Percentiles rank a stretch among this genome's conserved stretches.
Conservation (phyloP, 768 basidiomycete species). For the Gymnopilus dilepis region DNA sequence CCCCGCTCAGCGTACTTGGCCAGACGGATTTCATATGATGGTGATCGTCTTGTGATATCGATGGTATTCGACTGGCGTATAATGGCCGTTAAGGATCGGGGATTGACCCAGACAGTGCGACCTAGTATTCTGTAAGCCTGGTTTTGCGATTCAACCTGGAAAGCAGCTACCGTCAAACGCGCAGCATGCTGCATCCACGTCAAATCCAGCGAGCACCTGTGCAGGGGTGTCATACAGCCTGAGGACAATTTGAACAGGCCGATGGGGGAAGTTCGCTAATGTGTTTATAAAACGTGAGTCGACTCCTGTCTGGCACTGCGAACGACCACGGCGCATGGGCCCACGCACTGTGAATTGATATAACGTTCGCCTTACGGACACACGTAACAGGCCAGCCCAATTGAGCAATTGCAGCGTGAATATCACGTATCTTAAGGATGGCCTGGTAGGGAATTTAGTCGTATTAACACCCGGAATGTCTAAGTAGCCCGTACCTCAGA, state of each 20-base stretch:
- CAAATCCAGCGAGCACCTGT: slow-evolving; percentile 66
- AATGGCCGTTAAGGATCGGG: slow-evolving; percentile 58
- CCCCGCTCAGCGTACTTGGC: slow-evolving; percentile 58
- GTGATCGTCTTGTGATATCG: slow-evolving; percentile 61
- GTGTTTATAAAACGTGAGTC: background rate
- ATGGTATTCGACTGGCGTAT: slow-evolving; percentile 68
- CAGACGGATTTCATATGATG: slow-evolving; percentile 65
- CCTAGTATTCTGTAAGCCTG: background rate
- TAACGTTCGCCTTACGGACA: slow-evolving; percentile 62
- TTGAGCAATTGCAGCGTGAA: slow-evolving; percentile 20
- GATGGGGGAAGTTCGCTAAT: background rate
- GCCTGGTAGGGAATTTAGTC: background rate
- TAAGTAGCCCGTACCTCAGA: slow-evolving; percentile 42
- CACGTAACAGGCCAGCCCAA: slow-evolving; percentile 68
- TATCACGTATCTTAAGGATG: background rate
- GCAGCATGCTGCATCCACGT: slow-evolving; percentile 65
- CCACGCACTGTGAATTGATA: slow-evolving; percentile 62
- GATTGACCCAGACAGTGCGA: slow-evolving; percentile 43
- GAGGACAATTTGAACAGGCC: slow-evolving; percentile 58
- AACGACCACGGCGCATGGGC: too few relatives aligned
- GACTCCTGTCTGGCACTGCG: too few relatives aligned
- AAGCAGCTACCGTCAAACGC: slow-evolving; percentile 37
- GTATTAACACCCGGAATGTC: too few relatives aligned
- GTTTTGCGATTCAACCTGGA: background rate
- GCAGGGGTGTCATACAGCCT: slow-evolving; percentile 63